These are phyloP conservation scores for Nakaseomyces kungkrabaensis DNA, from an alignment of 1,139 yeast genomes.

Conservation along the genomic window DNA sequence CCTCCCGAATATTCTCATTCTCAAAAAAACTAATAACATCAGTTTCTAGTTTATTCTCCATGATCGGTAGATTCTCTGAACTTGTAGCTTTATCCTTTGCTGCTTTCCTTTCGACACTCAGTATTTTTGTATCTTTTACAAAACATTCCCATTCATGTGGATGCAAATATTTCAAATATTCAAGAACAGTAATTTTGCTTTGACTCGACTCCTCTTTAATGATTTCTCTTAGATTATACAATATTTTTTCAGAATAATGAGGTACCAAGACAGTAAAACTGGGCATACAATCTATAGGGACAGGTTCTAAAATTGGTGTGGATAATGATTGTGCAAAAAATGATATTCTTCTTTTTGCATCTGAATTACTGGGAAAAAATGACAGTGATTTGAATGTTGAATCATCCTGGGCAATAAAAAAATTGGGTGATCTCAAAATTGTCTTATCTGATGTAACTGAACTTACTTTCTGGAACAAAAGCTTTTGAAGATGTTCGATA, in stretches of 20 bases:
- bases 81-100: constrained; percentile 1
- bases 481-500: constrained; percentile 52
- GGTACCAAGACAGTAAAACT: constrained; percentile 78
- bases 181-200: constrained; percentile 59
- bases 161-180: constrained; percentile 61
- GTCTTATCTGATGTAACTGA: constrained; percentile 31
- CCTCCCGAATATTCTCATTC: constrained; percentile 14
- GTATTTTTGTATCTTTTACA: constrained; percentile 51
- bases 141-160: constrained; percentile 70
- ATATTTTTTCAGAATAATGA: constrained; percentile 70
- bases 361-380: constrained; percentile 51
- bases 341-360: constrained; percentile 72
- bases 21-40: not conserved
- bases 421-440: constrained; percentile 49
- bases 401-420: constrained; percentile 71
- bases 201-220: constrained; percentile 49
- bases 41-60: not conserved
- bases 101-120: constrained; percentile 14
- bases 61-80: not conserved
- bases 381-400: constrained; percentile 58
- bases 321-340: constrained; percentile 84
- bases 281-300: constrained; percentile 68
- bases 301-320: constrained; percentile 65
- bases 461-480: constrained; percentile 45
- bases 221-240: constrained; percentile 54